Evolutionary conservation across 2,329 filamentous ascomycete species (phyloP).

Genomic region (Arthrinium puccinioides): DNA sequence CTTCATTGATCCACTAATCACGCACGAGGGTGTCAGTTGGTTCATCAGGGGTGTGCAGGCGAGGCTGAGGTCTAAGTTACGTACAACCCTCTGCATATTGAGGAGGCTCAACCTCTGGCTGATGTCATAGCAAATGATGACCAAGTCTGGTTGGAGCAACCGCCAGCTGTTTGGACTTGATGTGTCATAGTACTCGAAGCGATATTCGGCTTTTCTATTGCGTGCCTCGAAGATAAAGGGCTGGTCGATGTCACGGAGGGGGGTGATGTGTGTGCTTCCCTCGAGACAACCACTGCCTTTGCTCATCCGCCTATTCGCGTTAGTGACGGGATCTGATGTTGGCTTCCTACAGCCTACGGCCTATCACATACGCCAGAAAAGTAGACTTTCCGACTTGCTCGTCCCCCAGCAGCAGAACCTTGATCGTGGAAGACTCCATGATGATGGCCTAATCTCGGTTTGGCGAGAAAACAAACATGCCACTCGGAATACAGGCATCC

Average conservation of each 20-base stretch:
- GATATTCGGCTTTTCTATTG: conserved; percentile 37
- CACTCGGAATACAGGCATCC: no score
- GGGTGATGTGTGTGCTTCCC: conserved; percentile 32
- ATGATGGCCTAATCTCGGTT: no score
- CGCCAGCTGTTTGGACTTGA: conserved; percentile 52
- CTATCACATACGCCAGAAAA: conserved; percentile 52
- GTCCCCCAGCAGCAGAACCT: conserved; percentile 52
- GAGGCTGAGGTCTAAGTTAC: conserved; percentile 16
- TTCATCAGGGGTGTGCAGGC: conserved; percentile 2
- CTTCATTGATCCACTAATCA: conserved; percentile 49
- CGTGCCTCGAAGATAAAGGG: conserved; percentile 51
- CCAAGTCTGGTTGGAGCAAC: conserved; percentile 48
- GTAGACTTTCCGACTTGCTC: conserved; percentile 53
- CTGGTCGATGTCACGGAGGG: conserved; percentile 52
- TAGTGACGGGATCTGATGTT: conserved; percentile 4
- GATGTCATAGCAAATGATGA: conserved; percentile 56
- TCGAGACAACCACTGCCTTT: conserved; percentile 31
- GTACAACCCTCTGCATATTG: conserved; percentile 49
- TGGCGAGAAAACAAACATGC: no score
- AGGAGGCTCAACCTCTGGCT: conserved; percentile 50
- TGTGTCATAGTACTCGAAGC: conserved; percentile 55
- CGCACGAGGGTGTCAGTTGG: neutral
- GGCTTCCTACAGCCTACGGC: no score
- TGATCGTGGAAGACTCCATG: conserved; percentile 44
- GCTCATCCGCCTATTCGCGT: conserved; percentile 41